Evolutionary conservation across 208 protist species (phyloP).

Genomic region (Leishmania lainsoni): DNA sequence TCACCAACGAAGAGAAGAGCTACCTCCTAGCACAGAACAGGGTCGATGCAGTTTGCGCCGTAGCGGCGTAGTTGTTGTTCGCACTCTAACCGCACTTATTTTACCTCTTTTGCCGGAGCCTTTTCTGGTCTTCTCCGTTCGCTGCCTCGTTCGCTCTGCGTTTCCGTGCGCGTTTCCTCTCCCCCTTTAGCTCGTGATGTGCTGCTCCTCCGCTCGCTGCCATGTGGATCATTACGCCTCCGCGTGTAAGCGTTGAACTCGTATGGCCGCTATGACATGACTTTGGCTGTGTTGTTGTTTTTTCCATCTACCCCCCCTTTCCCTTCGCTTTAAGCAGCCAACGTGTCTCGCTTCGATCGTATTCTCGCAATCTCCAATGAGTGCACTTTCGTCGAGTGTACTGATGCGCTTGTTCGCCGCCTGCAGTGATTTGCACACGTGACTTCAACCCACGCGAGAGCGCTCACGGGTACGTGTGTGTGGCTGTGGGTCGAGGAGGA

Average conservation of each 20-base stretch:
- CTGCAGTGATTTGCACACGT: not conserved
- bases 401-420: not conserved
- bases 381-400: not conserved
- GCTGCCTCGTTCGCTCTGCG: not conserved
- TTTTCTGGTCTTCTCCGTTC: not conserved
- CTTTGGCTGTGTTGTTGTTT: not conserved
- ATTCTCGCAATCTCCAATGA: not conserved
- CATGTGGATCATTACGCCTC: not conserved
- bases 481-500: not conserved
- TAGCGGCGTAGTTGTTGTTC: constrained; percentile 24
- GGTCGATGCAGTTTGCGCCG: constrained; percentile 11
- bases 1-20: constrained; percentile 52
- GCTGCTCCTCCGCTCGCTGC: not conserved
- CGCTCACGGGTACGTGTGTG: not conserved
- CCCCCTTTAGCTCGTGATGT: not conserved
- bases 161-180: not conserved
- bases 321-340: not conserved
- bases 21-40: constrained; percentile 36
- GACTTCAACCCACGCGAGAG: not conserved
- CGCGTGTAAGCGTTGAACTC: not conserved
- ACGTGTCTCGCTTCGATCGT: not conserved
- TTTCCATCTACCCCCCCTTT: not conserved
- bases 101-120: not conserved
- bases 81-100: not conserved
- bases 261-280: not conserved